Conservation (phyloP, 805 yeast genomes). For the Nakazawaea populi region DNA sequence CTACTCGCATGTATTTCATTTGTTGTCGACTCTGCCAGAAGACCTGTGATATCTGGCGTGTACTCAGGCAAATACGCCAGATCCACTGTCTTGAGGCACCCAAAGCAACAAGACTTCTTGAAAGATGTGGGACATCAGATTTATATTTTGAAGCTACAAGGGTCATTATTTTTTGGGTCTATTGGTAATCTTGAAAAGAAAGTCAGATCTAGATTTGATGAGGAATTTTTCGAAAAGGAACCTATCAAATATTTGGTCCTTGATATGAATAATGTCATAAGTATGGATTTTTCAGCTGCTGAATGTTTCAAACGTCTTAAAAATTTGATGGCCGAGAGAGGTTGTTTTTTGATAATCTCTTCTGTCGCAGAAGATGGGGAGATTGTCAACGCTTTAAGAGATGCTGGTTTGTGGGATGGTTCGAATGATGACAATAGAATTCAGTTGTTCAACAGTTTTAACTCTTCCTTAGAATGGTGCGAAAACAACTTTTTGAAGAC, state of each 20-base stretch:
- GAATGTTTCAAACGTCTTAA: slow-evolving; percentile 89
- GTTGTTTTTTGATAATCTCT: slow-evolving; percentile 68
- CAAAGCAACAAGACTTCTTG: slow-evolving; percentile 80
- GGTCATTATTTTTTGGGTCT: slow-evolving; percentile 90
- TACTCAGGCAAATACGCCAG: slow-evolving; percentile 86
- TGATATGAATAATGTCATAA: slow-evolving; percentile 77
- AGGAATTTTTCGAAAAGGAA: slow-evolving; percentile 37
- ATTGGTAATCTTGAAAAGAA: slow-evolving; percentile 84
- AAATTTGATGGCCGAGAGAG: slow-evolving; percentile 64
- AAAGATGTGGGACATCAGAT: slow-evolving; percentile 86
- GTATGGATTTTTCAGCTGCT: slow-evolving; percentile 91
- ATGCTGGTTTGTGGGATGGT: slow-evolving; percentile 72
- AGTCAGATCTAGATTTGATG: slow-evolving; percentile 61
- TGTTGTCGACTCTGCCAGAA: slow-evolving; percentile 84
- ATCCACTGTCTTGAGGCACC: slow-evolving; percentile 89
- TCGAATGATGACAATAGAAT: slow-evolving; percentile 40
- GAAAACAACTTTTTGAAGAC: slow-evolving; percentile 80
- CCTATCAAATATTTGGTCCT: slow-evolving; percentile 78
- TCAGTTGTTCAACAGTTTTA: slow-evolving; percentile 71
- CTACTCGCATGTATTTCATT: slow-evolving; percentile 90
- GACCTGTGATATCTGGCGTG: slow-evolving; percentile 74
- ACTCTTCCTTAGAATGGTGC: slow-evolving; percentile 93
- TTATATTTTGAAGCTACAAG: slow-evolving; percentile 79
- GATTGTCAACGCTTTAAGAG: slow-evolving; percentile 66
- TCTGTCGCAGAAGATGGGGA: slow-evolving; percentile 66